Evolutionary conservation across 2,329 filamentous ascomycete genomes (phyloP), one percentile per base, ranked within the genome.

Genomic region (Pestalotiopsis sp.): DNA sequence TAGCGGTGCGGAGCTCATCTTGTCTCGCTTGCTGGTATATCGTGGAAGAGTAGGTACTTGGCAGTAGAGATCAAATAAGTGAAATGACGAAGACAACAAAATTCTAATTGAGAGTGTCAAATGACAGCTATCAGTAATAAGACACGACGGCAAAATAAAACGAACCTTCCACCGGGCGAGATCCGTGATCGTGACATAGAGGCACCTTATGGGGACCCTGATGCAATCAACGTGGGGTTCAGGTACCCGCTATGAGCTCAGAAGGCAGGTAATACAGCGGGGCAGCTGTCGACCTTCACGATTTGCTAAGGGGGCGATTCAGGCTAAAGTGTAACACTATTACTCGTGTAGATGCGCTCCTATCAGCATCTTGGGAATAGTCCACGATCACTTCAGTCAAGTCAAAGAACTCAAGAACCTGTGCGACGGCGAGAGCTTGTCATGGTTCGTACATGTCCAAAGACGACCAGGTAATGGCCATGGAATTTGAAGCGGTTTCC

Each of bases 1-100:
- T 70, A 97, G 84, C 20, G 92, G 91, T 39, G 83, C 85, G 71
- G 78, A 74, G 68, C 73, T 76, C 81, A 82, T 81, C 64, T 65
- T 76, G 70, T n/a, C 36, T 68, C 25, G 61, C 45, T 67, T 45
- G 38, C 23, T 62, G 25, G 17, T 36, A 36, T 36, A 12, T 59
- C 57, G 31, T 27, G 20, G 9, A 7, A 11, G 31, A 20, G 31
- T 17, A 49, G 56, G 14, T n/a, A 23, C 7, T 52, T 52, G 45
- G 45, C 45, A 52, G 20, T 52, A 17, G 20, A 52, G 45, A 52
- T 17, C 45, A 52, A 4, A n/a, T 20, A 52, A 9, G 14, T 17
- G 45, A 52, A 52, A 23, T 5, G 20, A 20, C 11, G 20, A n/a
- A 52, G 20, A 52, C 9, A n/a, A n/a, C 17, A 52, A n/a, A 9